These are phyloP conservation scores for Gnomoniopsis smithogilvyi DNA, from an alignment of 2,329 filamentous ascomycete species.

Conservation along the genomic window DNA sequence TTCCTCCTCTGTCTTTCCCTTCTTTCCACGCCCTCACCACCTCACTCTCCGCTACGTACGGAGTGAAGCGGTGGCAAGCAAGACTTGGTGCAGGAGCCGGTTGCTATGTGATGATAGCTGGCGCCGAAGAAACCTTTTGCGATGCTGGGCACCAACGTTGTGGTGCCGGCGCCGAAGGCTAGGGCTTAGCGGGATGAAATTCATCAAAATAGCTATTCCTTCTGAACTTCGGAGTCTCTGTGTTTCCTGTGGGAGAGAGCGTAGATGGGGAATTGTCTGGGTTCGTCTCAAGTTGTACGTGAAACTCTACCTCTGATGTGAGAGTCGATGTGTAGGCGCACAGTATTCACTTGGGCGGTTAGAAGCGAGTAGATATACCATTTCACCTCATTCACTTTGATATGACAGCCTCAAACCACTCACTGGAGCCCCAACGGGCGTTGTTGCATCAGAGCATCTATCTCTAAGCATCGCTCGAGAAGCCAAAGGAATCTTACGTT, in stretches of 20 bases:
- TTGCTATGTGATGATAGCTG: constrained; percentile 16
- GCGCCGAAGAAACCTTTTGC: constrained; percentile 15
- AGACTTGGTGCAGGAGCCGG: constrained; percentile 15
- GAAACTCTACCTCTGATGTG: background rate
- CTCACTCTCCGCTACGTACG: constrained; percentile 13
- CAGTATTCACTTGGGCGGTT: background rate
- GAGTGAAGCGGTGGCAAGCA: background rate
- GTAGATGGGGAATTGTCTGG: too few species aligned
- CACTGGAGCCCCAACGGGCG: background rate
- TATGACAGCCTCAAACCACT: background rate
- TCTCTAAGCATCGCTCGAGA: background rate
- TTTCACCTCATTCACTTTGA: background rate
- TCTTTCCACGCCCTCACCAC: constrained; percentile 11
- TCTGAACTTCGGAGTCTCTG: background rate
- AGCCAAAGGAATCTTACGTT: too few species aligned
- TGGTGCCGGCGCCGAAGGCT: constrained; percentile 18
- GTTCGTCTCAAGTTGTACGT: background rate
- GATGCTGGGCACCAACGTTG: constrained; percentile 16
- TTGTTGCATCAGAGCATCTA: background rate
- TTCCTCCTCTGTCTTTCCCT: background rate
- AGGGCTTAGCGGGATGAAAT: constrained; percentile 10
- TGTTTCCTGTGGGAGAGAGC: too few species aligned
- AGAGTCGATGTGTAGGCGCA: background rate
- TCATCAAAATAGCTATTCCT: background rate
- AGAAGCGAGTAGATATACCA: background rate